Evolutionary conservation across 306 rosid genomes (phyloP), one percentile per base, ranked within the genome.

Genomic region (Argentina anserina): DNA sequence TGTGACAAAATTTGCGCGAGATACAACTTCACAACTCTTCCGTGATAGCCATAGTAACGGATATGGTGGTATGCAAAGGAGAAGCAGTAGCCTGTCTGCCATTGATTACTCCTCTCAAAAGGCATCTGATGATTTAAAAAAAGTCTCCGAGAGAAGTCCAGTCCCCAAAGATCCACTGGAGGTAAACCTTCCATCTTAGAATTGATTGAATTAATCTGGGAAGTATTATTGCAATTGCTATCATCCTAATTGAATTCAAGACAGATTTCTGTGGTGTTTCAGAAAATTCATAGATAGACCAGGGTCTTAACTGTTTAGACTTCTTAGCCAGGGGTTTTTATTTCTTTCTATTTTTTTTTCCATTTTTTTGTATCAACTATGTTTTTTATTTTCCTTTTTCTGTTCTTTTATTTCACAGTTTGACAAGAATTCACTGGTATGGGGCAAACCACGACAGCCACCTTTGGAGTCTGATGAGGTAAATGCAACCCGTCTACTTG

Each of bases 1-100:
- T 9, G 97, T 95, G 70, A 95, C 99, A 45, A 95, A 71, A 87
- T 95, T 95, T 90, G 97, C 99, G 65, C 95, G 97, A 23, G 99
- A 95, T 65, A 91, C 99, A 86, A 91, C 99, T 73, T 91, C 99
- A 8, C 99, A 95, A 86, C 88, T 91, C 46, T 95, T 94, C 33
- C 80, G 97, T 77, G 99, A 93, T 61, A 75, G 49, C 84, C 91
- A 91, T 65, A 77, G 65, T 75, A 84, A 95, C 82, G 99, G 93
- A 62, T 88, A 78, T 79, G 75, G 86, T 77, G 62, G 71, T 74
- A 53, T 58, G 34, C 93, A 87, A 56, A 85, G 87, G 85, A 80
- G 88, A 79, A 84, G 69, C 67, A 80, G 71, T 45, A 68, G 60
- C 72, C 83, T 83, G 68, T 75, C 81, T 82, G 21, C 84, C 62